Base-by-base conservation (phyloP, 345 rosid genomes). In the Balakata baccata region DNA sequence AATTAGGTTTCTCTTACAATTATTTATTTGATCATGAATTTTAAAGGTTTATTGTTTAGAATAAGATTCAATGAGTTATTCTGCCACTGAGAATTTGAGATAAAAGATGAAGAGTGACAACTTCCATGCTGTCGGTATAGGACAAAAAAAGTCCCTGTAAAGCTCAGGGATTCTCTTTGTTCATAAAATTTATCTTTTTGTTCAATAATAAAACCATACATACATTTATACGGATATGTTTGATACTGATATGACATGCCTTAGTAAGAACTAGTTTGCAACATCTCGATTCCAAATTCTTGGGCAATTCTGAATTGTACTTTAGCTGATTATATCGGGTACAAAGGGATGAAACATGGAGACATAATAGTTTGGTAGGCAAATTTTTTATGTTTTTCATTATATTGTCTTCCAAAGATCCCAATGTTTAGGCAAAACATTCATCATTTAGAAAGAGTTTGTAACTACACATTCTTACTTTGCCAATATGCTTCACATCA, bases 191-290 rank as follows among this genome's bases (percentile, higher is more conserved):
- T n/a, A n/a, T n/a, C 34, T 34, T n/a, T 11, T 39, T 62, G 37
- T 38, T 41, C 41, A 39, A 64, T 64, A 64, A 64, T 64, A 64
- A 41, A 64, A 64, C 20, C 49, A 64, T 39, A 64, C 49, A 41
- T 20, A 38, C 23, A 39, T 8, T 8, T 39, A 38, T 63, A 23
- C 11, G 14, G 16, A 38, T 43, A 2, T 16, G 47, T 3, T 38
- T 62, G n/a, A 38, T 62, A 6, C 38, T 37, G 16, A 34, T 34
- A 29, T 60, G 39, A 25, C 16, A 60, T 60, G 3, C 64, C 16
- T 29, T 18, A 60, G 20, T 12, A 60, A 29, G 43, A 6, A 53
- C 23, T 17, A 0, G 2, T 34, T 23, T 53, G 7, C 23, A 53
- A 53, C 23, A 11, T 34, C 65, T 61, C 34, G 45, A 34, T 29